Conservation (phyloP, 2,329 filamentous ascomycete genomes). For the Botrytis deweyae region DNA sequence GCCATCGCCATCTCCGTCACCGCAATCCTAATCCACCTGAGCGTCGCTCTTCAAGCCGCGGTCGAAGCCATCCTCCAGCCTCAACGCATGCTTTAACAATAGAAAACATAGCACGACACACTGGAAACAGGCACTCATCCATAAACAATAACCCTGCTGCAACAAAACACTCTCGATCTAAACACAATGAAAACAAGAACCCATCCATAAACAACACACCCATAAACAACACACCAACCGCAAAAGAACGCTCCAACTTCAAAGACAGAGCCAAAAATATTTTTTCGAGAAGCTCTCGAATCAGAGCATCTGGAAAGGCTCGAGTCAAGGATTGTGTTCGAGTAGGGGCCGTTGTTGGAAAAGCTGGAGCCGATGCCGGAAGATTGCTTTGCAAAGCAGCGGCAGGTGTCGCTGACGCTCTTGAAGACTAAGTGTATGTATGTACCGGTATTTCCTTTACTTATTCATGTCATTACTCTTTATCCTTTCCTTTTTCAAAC, state of each 20-base stretch:
- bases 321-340: not conserved
- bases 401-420: not conserved
- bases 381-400: not conserved
- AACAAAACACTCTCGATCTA: too few species aligned
- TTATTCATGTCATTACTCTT: not conserved
- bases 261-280: not conserved
- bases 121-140: not conserved
- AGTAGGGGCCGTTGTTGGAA: not conserved
- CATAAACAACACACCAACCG: not conserved
- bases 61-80: not conserved
- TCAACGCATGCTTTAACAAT: not conserved
- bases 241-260: fast-evolving
- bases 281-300: not conserved
- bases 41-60: not conserved
- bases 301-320: not conserved
- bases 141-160: not conserved
- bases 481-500: not conserved
- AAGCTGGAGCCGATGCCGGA: not conserved
- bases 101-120: not conserved
- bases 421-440: not conserved
- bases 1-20: fast-evolving
- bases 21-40: not conserved
- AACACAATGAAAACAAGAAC: not conserved
- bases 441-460: not conserved
- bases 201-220: not conserved